phyloP scores from a whole-genome alignment of 306 rosid genomes.

The Trifolium pratense region DNA sequence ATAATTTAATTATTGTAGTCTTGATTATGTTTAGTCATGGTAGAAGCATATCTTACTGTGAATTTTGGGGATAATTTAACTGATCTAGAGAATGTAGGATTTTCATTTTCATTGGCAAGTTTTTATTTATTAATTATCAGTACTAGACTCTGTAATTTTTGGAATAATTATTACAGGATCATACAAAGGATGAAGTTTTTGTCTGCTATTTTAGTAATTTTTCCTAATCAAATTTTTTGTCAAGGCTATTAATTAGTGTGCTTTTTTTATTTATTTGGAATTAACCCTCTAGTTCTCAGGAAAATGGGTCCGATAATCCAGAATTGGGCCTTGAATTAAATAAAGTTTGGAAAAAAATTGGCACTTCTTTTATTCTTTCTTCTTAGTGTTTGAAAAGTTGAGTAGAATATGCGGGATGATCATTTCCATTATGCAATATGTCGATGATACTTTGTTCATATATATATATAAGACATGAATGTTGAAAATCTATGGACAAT shows the following conservation, averaged over 20 bases:
- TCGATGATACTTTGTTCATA: neutral
- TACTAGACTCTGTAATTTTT: slow-evolving; percentile 50
- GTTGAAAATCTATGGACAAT: no score
- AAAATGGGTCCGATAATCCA: no score
- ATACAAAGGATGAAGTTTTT: slow-evolving; percentile 38
- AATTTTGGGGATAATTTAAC: slow-evolving; percentile 52
- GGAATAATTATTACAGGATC: slow-evolving; percentile 36
- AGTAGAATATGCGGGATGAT: no score
- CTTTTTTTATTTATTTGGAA: no score
- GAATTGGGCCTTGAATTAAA: no score
- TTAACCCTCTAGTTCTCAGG: no score
- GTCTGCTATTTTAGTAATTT: neutral
- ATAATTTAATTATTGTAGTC: slow-evolving; percentile 15
- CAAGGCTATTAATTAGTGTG: no score
- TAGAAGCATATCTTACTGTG: slow-evolving; percentile 50
- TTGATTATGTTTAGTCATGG: slow-evolving; percentile 48
- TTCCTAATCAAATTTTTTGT: neutral
- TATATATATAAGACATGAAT: no score
- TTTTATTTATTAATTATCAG: slow-evolving; percentile 23
- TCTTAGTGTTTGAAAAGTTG: no score
- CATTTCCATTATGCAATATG: neutral
- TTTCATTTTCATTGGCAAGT: slow-evolving; percentile 48
- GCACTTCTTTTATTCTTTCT: no score
- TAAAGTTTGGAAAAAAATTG: no score
- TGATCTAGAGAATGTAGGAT: slow-evolving; percentile 29